phyloP scores from a whole-genome alignment of 1,139 yeast species.

The Candida sp. region DNA sequence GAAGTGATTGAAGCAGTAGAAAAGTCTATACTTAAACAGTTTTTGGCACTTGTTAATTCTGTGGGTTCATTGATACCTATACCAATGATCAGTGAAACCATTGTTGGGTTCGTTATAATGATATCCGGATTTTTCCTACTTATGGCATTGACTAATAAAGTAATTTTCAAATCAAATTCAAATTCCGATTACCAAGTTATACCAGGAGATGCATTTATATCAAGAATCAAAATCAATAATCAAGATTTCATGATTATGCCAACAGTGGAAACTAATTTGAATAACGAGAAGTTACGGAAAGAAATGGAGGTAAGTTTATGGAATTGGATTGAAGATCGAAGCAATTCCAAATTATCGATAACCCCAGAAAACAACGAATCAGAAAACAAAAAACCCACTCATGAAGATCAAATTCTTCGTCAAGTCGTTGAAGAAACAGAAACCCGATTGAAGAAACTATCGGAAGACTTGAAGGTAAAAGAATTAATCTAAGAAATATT shows the following conservation, averaged over 20 bases:
- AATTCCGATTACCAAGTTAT: conserved; percentile 6
- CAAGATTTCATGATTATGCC: conserved; percentile 46
- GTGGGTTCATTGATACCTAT: conserved; percentile 29
- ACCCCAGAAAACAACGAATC: background rate
- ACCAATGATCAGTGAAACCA: conserved; percentile 22
- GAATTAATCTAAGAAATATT: background rate
- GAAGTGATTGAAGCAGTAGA: conserved; percentile 8
- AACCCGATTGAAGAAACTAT: conserved; percentile 1
- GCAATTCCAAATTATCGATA: conserved; percentile 13
- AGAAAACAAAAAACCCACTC: background rate
- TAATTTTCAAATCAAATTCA: conserved; percentile 1
- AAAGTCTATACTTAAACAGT: conserved; percentile 15
- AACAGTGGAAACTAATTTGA: conserved; percentile 36
- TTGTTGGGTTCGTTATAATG: conserved; percentile 20
- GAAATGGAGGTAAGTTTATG: conserved; percentile 68
- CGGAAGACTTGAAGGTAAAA: background rate
- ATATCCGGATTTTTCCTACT: conserved; percentile 13
- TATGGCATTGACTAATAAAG: conserved; percentile 4
- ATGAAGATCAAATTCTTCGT: conserved; percentile 1
- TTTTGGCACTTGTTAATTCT: conserved; percentile 20
- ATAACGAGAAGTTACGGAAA: conserved; percentile 26
- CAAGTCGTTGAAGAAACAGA: conserved; percentile 1
- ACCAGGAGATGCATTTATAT: conserved; percentile 8
- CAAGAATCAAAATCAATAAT: conserved; percentile 31
- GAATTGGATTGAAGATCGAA: conserved; percentile 75